Base-by-base conservation (phyloP, 2,329 filamentous ascomycete species). In the Ceratocystis cacaofunesta region DNA sequence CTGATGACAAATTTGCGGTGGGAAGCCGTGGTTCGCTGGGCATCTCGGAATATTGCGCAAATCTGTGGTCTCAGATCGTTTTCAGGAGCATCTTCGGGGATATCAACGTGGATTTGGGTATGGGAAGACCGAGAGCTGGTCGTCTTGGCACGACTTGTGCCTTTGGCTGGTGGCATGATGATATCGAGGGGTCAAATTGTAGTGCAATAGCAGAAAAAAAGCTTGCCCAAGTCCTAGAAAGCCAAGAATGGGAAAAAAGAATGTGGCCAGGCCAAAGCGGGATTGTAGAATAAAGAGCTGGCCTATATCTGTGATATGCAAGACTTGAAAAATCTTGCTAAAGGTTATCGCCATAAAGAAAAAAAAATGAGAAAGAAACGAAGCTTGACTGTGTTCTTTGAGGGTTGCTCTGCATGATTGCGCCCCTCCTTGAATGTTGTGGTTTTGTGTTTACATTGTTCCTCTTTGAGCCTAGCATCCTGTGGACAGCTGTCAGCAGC, bases 1-100 rank as follows among this genome's bases (percentile, higher is more conserved):
- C 86, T 91, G 68, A 96, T 88, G 3, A 88, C 87, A 0, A 96
- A 82, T 73, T 97, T 97, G 68, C 92, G 82, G 74, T 99, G 94
- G 1, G 89, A 89, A 1, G 92, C 90, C 0, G 89, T 95, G 1
- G 89, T 95, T 70, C 87, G 86, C 75, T 99, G 94, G 43, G 92
- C 91, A 74, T 92, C 88, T 69, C 82, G 81, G 72, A 92, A 92
- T 61, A 90, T 81, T 65, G 81, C 76, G 72, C 86, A 88, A 63
- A 96, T 80, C 72, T 89, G 87, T 44, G 80, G 82, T 71, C 92
- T 88, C 70, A 96, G 77, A 17, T 82, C 82, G 66, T 83, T 90
- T 60, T 84, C 80, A 64, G 85, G 82, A 2, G 85, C 82, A 72
- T 96, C 90, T 71, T 87, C 82, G 48, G 88, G 87, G n/a, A 88